A percentile compares a stretch with the other conserved stretches of the same genome.
These are phyloP conservation scores for Cryptococcus jaspeensis DNA, from an alignment of 1,284 basidiomycete genomes.

Conservation along the genomic window DNA sequence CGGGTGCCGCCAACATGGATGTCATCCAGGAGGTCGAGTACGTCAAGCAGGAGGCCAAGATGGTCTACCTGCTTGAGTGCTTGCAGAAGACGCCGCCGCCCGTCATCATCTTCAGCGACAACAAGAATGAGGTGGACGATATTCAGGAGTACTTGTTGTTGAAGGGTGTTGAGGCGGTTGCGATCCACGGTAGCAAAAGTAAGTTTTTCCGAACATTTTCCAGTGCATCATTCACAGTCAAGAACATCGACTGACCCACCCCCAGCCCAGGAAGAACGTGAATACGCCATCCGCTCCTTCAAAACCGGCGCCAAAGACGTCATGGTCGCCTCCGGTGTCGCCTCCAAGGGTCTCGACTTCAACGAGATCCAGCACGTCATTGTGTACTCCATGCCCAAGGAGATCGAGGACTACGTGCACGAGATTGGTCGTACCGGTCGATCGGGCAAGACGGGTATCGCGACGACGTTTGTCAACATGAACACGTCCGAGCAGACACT, in stretches of 20 bases:
- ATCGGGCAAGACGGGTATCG: conserved; percentile 96
- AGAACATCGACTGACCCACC: conserved; percentile 5
- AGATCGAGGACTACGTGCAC: conserved; percentile 93
- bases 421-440: conserved; percentile 98
- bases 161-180: conserved; percentile 97
- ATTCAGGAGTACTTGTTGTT: conserved; percentile 96
- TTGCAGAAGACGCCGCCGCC: conserved; percentile 98
- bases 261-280: conserved; percentile 93
- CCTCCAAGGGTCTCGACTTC: conserved; percentile 97
- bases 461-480: conserved; percentile 99
- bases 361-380: conserved; percentile 75
- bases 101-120: conserved; percentile 96
- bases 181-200: conserved; percentile 98
- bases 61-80: conserved; percentile 97
- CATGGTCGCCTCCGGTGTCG: conserved; percentile 98
- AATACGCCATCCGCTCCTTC: conserved; percentile 97
- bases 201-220: conserved; percentile 36
- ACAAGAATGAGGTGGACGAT: conserved; percentile 99
- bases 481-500: conserved; percentile 93
- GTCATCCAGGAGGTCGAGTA: conserved; percentile 98
- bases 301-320: conserved; percentile 96
- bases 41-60: conserved; percentile 98
- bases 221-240: not conserved
- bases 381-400: conserved; percentile 94
- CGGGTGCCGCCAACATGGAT: conserved; percentile 95